These are phyloP conservation scores for Xylaria sp. DNA, from an alignment of 2,329 filamentous ascomycete genomes.

Conservation along the genomic window DNA sequence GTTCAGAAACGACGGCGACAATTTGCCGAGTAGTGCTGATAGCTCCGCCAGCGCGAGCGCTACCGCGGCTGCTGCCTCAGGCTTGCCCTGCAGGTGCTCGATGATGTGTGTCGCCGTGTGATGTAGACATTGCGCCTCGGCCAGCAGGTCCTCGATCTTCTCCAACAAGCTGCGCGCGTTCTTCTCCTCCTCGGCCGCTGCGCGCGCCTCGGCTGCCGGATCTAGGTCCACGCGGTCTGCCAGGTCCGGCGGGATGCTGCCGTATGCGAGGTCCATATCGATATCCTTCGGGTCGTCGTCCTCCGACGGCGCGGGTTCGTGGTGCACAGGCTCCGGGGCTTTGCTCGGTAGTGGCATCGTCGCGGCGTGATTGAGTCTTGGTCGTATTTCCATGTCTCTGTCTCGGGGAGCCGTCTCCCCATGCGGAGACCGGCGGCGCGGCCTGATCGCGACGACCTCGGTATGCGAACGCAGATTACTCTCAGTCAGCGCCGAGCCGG, in stretches of 20 bases:
- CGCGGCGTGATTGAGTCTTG: constrained; percentile 33
- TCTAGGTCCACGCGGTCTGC: constrained; percentile 34
- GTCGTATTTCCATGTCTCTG: constrained; percentile 37
- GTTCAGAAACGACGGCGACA: constrained; percentile 73
- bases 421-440: constrained; percentile 39
- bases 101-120: constrained; percentile 81
- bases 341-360: constrained; percentile 24
- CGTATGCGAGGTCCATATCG: constrained; percentile 91
- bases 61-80: constrained; percentile 88
- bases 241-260: constrained; percentile 69
- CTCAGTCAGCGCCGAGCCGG: constrained; percentile 43
- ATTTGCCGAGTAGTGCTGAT: constrained; percentile 72
- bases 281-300: constrained; percentile 45
- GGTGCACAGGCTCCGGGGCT: constrained; percentile 10
- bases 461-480: constrained; percentile 49
- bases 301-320: constrained; percentile 32
- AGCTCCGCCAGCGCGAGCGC: constrained; percentile 90
- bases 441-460: constrained; percentile 46
- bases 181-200: constrained; percentile 51
- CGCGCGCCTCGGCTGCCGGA: constrained; percentile 39
- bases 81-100: constrained; percentile 65
- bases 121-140: constrained; percentile 85
- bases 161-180: constrained; percentile 56
- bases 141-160: constrained; percentile 69
- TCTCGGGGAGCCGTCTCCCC: constrained; percentile 43